These are phyloP conservation scores for Triangularia verruculosa DNA, from an alignment of 2,329 filamentous ascomycete species.

Conservation along the genomic window DNA sequence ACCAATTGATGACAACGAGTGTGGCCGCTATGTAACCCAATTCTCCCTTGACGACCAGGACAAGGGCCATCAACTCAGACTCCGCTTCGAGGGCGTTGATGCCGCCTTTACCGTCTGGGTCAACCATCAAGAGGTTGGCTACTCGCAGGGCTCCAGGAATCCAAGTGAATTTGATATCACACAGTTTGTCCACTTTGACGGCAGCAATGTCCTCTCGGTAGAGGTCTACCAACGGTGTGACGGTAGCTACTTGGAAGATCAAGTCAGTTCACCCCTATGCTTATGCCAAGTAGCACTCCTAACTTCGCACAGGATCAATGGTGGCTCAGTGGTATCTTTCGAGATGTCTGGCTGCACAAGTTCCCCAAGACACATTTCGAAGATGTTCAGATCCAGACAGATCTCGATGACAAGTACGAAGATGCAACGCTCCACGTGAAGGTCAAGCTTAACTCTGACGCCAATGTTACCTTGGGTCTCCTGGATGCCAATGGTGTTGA, in stretches of 20 bases:
- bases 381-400: conserved; percentile 52
- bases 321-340: conserved; percentile 58
- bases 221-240: conserved; percentile 71
- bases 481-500: conserved; percentile 28
- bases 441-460: conserved; percentile 35
- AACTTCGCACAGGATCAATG: conserved; percentile 46
- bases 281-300: neutral
- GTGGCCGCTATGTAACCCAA: conserved; percentile 58
- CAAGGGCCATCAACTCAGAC: conserved; percentile 54
- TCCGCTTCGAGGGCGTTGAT: conserved; percentile 74
- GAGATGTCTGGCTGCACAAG: conserved; percentile 58
- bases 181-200: conserved; percentile 40
- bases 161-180: conserved; percentile 72
- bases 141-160: conserved; percentile 70
- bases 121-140: conserved; percentile 66
- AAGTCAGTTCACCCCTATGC: conserved; percentile 31
- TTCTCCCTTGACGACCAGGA: conserved; percentile 52
- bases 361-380: conserved; percentile 57
- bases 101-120: conserved; percentile 69
- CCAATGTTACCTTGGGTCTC: conserved; percentile 17
- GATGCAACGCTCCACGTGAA: conserved; percentile 46
- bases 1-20: conserved; percentile 60
- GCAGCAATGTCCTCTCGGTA: conserved; percentile 58
- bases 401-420: conserved; percentile 50
- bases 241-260: conserved; percentile 70